phyloP scores from a whole-genome alignment of 768 basidiomycete genomes.

The Rhodotorula toruloides region DNA sequence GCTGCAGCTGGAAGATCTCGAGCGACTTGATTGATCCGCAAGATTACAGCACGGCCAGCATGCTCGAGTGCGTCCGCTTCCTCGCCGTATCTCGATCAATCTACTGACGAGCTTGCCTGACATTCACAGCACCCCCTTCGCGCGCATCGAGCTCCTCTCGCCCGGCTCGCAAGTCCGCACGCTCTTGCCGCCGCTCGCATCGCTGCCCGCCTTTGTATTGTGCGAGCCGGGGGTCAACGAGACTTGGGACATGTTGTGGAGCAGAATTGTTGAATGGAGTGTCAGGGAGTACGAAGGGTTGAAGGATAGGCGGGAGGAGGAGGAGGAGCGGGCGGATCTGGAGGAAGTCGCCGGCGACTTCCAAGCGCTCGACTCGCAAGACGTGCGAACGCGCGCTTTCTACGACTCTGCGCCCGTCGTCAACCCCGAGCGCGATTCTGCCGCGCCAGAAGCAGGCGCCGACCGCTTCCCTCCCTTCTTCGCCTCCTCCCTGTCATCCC shows the following conservation, averaged over 20 bases:
- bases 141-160: conserved; percentile 26
- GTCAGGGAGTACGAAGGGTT: conserved; percentile 1
- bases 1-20: conserved; percentile 28
- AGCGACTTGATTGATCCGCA: conserved; percentile 7
- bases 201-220: neutral
- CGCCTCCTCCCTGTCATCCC: too few relatives aligned
- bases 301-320: neutral
- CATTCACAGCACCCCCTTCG: conserved; percentile 19
- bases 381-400: too few relatives aligned
- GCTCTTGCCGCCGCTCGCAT: conserved; percentile 5
- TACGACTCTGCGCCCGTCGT: too few relatives aligned
- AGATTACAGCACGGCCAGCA: conserved; percentile 21
- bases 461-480: too few relatives aligned
- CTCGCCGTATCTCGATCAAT: neutral
- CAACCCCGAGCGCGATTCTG: too few relatives aligned
- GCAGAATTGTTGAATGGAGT: conserved; percentile 16
- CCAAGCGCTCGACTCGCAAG: too few relatives aligned
- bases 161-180: conserved; percentile 23
- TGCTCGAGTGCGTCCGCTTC: conserved; percentile 21
- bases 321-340: too few relatives aligned
- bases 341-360: neutral
- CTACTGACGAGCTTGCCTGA: neutral
- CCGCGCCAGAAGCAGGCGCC: too few relatives aligned
- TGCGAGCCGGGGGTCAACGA: neutral
- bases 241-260: neutral